These are phyloP conservation scores for Oryza officinalis DNA, from an alignment of 176 grass and related monocot genomes.

Conservation along the genomic window DNA sequence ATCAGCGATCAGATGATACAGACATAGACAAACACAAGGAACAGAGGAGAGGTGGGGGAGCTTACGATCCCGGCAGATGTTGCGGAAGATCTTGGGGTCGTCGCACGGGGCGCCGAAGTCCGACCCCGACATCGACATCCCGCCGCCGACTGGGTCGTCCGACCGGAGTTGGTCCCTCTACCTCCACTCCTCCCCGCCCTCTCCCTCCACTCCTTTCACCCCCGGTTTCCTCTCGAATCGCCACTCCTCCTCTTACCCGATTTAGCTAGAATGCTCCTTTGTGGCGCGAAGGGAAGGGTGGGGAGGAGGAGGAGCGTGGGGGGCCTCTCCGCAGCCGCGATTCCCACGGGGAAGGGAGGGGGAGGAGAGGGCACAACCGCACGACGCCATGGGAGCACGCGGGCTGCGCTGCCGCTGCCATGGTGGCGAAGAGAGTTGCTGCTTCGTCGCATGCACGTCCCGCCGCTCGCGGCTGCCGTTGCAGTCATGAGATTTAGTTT, in stretches of 20 bases:
- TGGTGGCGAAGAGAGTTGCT: background rate
- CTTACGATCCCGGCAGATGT: conserved; percentile 80
- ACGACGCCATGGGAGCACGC: background rate
- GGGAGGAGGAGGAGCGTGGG: background rate
- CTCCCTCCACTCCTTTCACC: background rate
- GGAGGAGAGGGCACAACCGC: background rate
- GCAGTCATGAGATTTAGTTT: background rate
- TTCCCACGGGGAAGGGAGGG: conserved; percentile 20
- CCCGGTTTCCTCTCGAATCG: conserved; percentile 22
- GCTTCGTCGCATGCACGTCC: conserved; percentile 25
- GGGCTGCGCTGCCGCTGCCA: background rate
- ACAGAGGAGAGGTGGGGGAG: background rate
- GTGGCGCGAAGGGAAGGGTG: background rate
- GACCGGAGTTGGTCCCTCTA: background rate
- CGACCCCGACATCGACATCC: conserved; percentile 70
- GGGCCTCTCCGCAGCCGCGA: conserved; percentile 17
- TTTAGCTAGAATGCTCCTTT: conserved; percentile 25
- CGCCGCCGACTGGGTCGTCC: background rate
- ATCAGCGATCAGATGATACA: background rate
- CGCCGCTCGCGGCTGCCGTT: background rate
- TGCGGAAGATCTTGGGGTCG: conserved; percentile 84
- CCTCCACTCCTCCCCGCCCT: too few relatives aligned
- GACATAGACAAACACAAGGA: background rate
- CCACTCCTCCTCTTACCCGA: conserved; percentile 9
- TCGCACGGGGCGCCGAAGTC: conserved; percentile 61